Percentiles rank a stretch among this genome's conserved stretches.
Evolutionary conservation across 495 filamentous ascomycete genomes (phyloP).

Genomic region (Trichoderma parareesei): DNA sequence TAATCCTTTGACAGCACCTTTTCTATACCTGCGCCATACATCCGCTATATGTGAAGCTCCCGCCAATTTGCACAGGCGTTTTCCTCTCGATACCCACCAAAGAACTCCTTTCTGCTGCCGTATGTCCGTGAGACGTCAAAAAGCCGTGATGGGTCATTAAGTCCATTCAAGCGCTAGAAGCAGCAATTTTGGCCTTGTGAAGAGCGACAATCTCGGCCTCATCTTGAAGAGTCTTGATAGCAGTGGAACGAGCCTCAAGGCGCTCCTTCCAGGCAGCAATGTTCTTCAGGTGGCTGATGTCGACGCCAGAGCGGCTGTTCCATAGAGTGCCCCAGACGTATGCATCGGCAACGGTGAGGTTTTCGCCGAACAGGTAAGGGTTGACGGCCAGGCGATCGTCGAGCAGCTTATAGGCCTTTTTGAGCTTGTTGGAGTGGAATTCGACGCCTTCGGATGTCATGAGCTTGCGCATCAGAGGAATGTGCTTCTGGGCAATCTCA

Average conservation of each 20-base stretch:
- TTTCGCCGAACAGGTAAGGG: background rate
- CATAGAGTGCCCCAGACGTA: constrained; percentile 1
- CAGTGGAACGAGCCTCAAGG: background rate
- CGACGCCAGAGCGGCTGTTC: background rate
- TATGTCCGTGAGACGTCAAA: background rate
- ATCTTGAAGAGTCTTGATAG: background rate
- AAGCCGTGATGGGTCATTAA: background rate
- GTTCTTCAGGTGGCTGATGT: background rate
- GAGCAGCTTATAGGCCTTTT: background rate
- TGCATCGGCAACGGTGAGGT: background rate
- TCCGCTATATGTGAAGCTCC: too few species aligned
- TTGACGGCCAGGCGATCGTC: background rate
- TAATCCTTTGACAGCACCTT: too few species aligned
- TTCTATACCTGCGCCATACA: too few species aligned
- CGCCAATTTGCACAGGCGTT: too few species aligned
- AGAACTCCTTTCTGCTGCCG: too few species aligned
- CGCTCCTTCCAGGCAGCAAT: background rate
- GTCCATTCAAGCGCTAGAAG: background rate
- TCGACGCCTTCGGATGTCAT: background rate
- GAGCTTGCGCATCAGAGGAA: background rate
- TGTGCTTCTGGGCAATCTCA: constrained; percentile 5
- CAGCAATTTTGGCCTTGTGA: background rate
- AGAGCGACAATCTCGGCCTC: background rate
- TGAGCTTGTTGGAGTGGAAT: background rate
- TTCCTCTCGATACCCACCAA: too few species aligned